phyloP scores from a whole-genome alignment of 495 filamentous ascomycete genomes.

The Hypomontagnella submonticulosa region DNA sequence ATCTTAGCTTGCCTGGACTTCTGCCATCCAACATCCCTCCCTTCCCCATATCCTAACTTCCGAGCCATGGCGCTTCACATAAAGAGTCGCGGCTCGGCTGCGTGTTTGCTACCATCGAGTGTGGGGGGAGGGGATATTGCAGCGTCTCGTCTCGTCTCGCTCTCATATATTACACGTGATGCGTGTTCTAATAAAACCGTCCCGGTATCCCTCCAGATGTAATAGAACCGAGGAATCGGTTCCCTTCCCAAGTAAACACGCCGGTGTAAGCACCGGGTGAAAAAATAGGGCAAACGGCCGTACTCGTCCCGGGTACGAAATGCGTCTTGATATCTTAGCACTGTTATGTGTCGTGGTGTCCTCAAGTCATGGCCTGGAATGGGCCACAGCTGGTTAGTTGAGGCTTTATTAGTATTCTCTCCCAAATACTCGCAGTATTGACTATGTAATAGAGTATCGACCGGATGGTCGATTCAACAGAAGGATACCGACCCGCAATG shows the following conservation, averaged over 20 bases:
- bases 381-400: slow-evolving; percentile 31
- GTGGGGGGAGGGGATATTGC: slow-evolving; percentile 33
- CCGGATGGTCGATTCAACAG: slow-evolving; percentile 26
- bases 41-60: slow-evolving; percentile 9
- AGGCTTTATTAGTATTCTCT: slow-evolving; percentile 11
- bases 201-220: slow-evolving; percentile 35
- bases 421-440: slow-evolving; percentile 20
- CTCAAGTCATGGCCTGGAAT: slow-evolving; percentile 38
- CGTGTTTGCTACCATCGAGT: slow-evolving; percentile 19
- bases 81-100: slow-evolving; percentile 38
- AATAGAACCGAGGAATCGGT: slow-evolving; percentile 36
- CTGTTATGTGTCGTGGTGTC: slow-evolving; percentile 39
- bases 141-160: slow-evolving; percentile 31
- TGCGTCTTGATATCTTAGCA: slow-evolving; percentile 35
- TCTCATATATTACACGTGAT: slow-evolving; percentile 38
- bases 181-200: slow-evolving; percentile 37
- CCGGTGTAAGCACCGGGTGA: slow-evolving; percentile 42
- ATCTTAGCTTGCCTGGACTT: slow-evolving; percentile 34
- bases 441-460: slow-evolving; percentile 29
- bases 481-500: slow-evolving; percentile 31
- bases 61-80: slow-evolving; percentile 37
- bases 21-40: slow-evolving; percentile 24
- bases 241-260: slow-evolving; percentile 38
- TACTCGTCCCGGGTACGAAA: slow-evolving; percentile 33
- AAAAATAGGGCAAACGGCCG: slow-evolving; percentile 31